These are phyloP conservation scores for Podospora australis DNA, from an alignment of 495 filamentous ascomycete species.

Conservation along the genomic window DNA sequence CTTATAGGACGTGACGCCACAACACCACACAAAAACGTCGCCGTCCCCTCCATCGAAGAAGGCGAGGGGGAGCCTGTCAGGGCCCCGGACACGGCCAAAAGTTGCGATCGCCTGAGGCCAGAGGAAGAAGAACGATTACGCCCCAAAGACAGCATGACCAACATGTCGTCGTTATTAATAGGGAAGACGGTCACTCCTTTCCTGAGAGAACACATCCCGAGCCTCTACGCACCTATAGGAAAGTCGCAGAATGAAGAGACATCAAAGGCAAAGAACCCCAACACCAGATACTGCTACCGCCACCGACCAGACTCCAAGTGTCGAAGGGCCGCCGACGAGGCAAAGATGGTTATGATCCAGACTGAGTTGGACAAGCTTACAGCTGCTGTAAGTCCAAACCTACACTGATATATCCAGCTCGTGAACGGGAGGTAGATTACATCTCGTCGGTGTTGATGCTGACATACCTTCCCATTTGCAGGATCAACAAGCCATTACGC, in stretches of 20 bases:
- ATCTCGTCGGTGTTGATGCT: neutral
- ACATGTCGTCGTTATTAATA: constrained; percentile 44
- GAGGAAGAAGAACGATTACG: constrained; percentile 33
- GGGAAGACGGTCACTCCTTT: constrained; percentile 67
- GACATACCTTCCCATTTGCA: neutral
- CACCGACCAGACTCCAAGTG: constrained; percentile 94
- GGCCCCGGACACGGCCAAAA: constrained; percentile 22
- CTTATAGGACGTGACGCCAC: constrained; percentile 10
- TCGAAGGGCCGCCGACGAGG: constrained; percentile 82
- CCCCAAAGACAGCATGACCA: constrained; percentile 29
- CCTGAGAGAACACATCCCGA: constrained; percentile 76
- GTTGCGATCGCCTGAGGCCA: constrained; percentile 34
- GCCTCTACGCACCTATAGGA: constrained; percentile 68
- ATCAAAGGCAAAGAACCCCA: constrained; percentile 47
- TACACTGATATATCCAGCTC: no score
- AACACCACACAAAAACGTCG: constrained; percentile 11
- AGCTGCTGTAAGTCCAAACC: constrained; percentile 41
- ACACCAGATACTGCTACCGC: constrained; percentile 92
- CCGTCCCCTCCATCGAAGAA: constrained; percentile 1
- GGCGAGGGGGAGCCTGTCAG: neutral
- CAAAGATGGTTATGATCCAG: constrained; percentile 91
- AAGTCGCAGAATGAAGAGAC: constrained; percentile 35
- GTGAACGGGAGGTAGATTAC: no score
- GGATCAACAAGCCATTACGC: constrained; percentile 81
- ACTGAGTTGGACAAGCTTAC: constrained; percentile 76